Evolutionary conservation across 23 red algal genomes (phyloP), one percentile per base, ranked within the genome.

Genomic region (Agarophyton chilense): DNA sequence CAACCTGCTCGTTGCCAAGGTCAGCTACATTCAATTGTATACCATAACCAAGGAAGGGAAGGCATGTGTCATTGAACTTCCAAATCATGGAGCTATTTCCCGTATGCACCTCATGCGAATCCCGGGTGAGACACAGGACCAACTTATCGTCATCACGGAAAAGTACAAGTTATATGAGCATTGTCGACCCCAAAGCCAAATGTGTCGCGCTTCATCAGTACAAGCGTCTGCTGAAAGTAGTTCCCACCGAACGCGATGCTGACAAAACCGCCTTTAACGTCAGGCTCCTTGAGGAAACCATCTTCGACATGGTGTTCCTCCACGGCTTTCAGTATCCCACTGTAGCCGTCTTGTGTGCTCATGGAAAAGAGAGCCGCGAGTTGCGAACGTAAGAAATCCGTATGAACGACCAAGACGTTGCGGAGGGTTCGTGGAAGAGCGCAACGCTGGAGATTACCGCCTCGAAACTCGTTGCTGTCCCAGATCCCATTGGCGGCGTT

Each of bases 261-360:
- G 93, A 96, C 44, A 81, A 74, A n/a, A 91, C 75, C 24, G 97
- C 97, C 0, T 99, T 95, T 87, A 95, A 99, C 52, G 91, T 99
- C 22, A 90, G 97, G 8, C 61, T 99, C 22, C 11, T 58, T 44
- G 97, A 94, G 25, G 93, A 73, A 17, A 43, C 57, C 22, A 84
- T 99, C 40, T 73, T 75, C 16, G 90, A 93, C 77, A 96, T 99
- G 82, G 86, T 83, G n/a, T 99, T 99, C 65, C 61, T 99, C 13
- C 57, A 95, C 76, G 96, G 96, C 28, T 67, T 74, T 41, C 35
- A 46, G 43, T 83, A 88, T 50, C 96, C 96, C 39, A 95, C 92
- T 12, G 79, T 98, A 2, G 96, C 96, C 60, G 72, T 98, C 1
- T 61, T 98, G 2, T 92, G 87, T 50, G 33, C 75, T 10, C 75